Percentiles rank a stretch among this genome's conserved stretches.
Conservation (phyloP, 352 stramenopile species). For the Phytophthora aleatoria region DNA sequence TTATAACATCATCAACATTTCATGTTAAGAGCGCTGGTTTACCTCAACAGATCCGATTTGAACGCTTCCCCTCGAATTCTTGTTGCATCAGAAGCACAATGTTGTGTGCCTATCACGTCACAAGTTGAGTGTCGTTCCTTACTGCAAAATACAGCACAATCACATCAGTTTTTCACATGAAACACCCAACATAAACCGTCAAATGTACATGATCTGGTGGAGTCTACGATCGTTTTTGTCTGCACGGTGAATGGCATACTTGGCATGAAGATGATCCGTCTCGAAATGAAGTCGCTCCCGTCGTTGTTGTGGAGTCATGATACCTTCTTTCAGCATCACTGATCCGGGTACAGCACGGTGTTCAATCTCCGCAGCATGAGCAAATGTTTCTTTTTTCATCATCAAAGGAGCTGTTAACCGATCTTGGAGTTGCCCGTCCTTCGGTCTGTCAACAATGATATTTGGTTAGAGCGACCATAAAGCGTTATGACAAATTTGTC, state of each 20-base stretch:
- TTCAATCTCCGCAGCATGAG: constrained; percentile 53
- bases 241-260: constrained; percentile 52
- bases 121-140: constrained; percentile 62
- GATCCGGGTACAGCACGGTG: constrained; percentile 47
- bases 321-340: constrained; percentile 66
- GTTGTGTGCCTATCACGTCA: constrained; percentile 46
- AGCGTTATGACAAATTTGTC: constrained; percentile 12
- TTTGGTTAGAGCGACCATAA: not conserved
- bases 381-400: constrained; percentile 52
- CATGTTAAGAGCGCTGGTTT: not conserved
- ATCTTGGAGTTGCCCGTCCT: constrained; percentile 22
- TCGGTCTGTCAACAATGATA: constrained; percentile 5
- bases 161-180: constrained; percentile 9
- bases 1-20: not conserved
- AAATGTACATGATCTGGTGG: constrained; percentile 73
- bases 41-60: constrained; percentile 56
- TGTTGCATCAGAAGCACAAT: constrained; percentile 2
- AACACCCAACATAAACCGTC: constrained; percentile 6
- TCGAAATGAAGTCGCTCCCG: constrained; percentile 74
- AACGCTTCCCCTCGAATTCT: constrained; percentile 46
- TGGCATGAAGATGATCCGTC: constrained; percentile 56
- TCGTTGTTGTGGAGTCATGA: constrained; percentile 74
- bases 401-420: constrained; percentile 47
- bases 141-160: constrained; percentile 12
- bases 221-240: constrained; percentile 69